These are phyloP conservation scores for Acer negundo DNA, from an alignment of 345 rosid species.

Conservation along the genomic window DNA sequence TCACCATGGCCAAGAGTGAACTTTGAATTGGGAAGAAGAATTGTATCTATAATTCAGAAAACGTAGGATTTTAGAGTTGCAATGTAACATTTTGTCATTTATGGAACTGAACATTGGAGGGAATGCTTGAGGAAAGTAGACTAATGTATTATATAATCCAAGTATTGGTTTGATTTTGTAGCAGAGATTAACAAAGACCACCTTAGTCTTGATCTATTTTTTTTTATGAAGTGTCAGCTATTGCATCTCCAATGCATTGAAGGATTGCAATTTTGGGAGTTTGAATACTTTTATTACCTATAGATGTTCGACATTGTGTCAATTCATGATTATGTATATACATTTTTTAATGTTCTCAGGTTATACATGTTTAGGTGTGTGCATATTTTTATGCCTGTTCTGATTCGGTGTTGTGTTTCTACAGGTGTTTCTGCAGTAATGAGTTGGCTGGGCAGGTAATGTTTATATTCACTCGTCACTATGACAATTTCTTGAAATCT, in stretches of 20 bases:
- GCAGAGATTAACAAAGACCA: background rate
- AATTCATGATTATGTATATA: background rate
- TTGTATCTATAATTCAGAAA: background rate
- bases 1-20: background rate
- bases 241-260: background rate
- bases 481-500: background rate
- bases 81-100: background rate
- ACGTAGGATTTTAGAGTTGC: background rate
- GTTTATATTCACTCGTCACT: background rate
- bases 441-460: slow-evolving; percentile 77
- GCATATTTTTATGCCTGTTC: slow-evolving; percentile 1
- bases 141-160: background rate
- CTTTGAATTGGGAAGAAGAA: background rate
- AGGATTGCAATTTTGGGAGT: slow-evolving; percentile 1
- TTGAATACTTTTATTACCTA: background rate
- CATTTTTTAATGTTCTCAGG: background rate
- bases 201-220: background rate
- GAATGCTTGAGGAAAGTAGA: background rate
- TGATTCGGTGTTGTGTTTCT: slow-evolving; percentile 23
- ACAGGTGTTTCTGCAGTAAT: slow-evolving; percentile 71
- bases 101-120: background rate
- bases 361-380: background rate
- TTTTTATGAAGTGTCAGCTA: background rate
- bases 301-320: background rate
- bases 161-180: background rate